Conservation (phyloP, 495 filamentous ascomycete genomes). For the Podospora appendiculata region DNA sequence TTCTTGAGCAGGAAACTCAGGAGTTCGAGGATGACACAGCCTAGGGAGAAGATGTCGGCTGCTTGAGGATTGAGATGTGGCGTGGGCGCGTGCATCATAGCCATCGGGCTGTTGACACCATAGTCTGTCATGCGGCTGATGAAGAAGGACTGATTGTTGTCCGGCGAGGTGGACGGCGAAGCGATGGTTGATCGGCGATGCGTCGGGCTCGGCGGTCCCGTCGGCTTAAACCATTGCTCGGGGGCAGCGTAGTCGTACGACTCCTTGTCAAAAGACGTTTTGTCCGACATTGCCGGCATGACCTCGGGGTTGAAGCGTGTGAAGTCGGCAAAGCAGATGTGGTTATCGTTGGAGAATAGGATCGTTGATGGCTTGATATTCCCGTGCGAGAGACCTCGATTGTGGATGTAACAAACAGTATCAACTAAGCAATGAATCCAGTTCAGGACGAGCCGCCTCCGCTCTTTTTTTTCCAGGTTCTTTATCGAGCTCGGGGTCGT, state of each 20-base stretch:
- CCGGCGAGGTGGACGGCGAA: slow-evolving; percentile 22
- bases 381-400: slow-evolving; percentile 63
- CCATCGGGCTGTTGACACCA: slow-evolving; percentile 12
- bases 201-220: slow-evolving; percentile 14
- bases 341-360: slow-evolving; percentile 61
- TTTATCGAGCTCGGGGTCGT: slow-evolving; percentile 61
- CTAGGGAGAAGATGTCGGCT: slow-evolving; percentile 72
- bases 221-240: slow-evolving; percentile 58
- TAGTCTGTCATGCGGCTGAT: slow-evolving; percentile 23
- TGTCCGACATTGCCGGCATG: slow-evolving; percentile 30
- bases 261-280: slow-evolving; percentile 57
- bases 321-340: slow-evolving; percentile 67
- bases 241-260: slow-evolving; percentile 83
- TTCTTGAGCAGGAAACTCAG: slow-evolving; percentile 67
- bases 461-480: slow-evolving; percentile 60
- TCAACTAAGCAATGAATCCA: slow-evolving; percentile 86
- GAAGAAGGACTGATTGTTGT: slow-evolving; percentile 24
- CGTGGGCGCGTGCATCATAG: slow-evolving; percentile 24
- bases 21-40: slow-evolving; percentile 61
- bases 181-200: slow-evolving; percentile 24
- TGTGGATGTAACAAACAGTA: slow-evolving; percentile 70
- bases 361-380: slow-evolving; percentile 79
- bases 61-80: slow-evolving; percentile 39
- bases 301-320: slow-evolving; percentile 46
- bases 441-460: slow-evolving; percentile 60